Evolutionary conservation across 1,139 yeast species (phyloP), one percentile per base, ranked within the genome.

Genomic region (Candida buenavistaensis): DNA sequence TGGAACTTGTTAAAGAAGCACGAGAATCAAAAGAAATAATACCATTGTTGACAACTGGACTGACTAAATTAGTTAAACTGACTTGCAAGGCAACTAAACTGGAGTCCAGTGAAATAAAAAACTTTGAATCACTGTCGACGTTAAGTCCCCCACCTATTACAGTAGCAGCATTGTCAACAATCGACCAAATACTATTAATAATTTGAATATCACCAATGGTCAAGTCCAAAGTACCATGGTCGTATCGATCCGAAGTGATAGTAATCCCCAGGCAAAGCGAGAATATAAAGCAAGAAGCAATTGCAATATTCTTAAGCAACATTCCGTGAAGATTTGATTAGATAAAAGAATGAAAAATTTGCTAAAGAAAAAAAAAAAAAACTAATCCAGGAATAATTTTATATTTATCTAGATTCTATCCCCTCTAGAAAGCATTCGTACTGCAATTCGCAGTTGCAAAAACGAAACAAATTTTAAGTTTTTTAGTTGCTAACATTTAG

Each of bases 161-260:
- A 14, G 53, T 40, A 28, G 44, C 35, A 14, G 56, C 54, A 38
- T 59, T 59, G 40, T 60, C 48, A 32, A 60, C 41, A 22, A 61
- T 53, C 20, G 67, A 59, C 56, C 58, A 61, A 38, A 49, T 62
- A 33, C 55, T 57, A 10, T 47, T 45, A 11, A 47, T 42, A 30
- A 62, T 49, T 6, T 39, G 41, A 13, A 55, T 45, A 34, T 50
- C 57, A 20, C 59, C 61, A 29, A 54, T 44, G 17, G 40, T 32
- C 32, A 55, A 41, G 22, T 43, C 39, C 24, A 51, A 27, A 17
- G 53, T 39, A 21, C 60, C 60, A 9, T 38, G 36, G 11, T 15
- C 19, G 17, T 26, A 14, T 10, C 13, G 5, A 32, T 32, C 31
- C 14, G 7, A 3, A 19, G 29, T 11, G 11, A 27, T 17, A 4